Evolutionary conservation across 345 rosid species (phyloP), one percentile per base, ranked within the genome.

Genomic region (Microcos paniculata): DNA sequence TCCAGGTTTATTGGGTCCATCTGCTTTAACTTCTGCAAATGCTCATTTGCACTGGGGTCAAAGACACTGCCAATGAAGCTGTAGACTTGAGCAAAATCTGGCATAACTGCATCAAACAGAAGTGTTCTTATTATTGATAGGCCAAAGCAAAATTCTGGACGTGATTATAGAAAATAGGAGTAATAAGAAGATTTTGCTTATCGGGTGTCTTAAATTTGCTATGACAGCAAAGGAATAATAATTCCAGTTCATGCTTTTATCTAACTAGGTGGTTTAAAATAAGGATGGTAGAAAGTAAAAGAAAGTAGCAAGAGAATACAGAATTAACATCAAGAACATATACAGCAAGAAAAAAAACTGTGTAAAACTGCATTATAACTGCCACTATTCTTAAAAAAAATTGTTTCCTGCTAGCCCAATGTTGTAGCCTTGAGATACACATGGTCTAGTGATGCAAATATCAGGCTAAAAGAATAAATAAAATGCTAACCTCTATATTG

Each of bases 31-130:
- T n/a, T n/a, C n/a, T n/a, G n/a, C n/a, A n/a, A n/a, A n/a, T n/a
- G n/a, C n/a, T n/a, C n/a, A n/a, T n/a, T n/a, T n/a, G n/a, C n/a
- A n/a, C n/a, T n/a, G n/a, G n/a, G n/a, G n/a, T n/a, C n/a, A n/a
- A n/a, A n/a, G n/a, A n/a, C n/a, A n/a, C n/a, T n/a, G n/a, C n/a
- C n/a, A n/a, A n/a, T n/a, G n/a, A n/a, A n/a, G n/a, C n/a, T 88
- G 84, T 96, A 96, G 19, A 96, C 98, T 83, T 90, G 84, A 24
- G 92, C 83, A 69, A 96, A 96, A 87, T 96, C 94, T 1, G 99
- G 99, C 86, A 85, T 78, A 80, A 82, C 98, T 96, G 96, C 87
- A 75, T 57, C 65, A 46, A 62, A 18, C 49, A 52, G 48, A 77
- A n/a, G 26, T 8, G 5, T 35, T 55, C 16, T 53, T 66, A 65